Conservation (phyloP, 1,284 basidiomycete species). For the Tremellales sp. region DNA sequence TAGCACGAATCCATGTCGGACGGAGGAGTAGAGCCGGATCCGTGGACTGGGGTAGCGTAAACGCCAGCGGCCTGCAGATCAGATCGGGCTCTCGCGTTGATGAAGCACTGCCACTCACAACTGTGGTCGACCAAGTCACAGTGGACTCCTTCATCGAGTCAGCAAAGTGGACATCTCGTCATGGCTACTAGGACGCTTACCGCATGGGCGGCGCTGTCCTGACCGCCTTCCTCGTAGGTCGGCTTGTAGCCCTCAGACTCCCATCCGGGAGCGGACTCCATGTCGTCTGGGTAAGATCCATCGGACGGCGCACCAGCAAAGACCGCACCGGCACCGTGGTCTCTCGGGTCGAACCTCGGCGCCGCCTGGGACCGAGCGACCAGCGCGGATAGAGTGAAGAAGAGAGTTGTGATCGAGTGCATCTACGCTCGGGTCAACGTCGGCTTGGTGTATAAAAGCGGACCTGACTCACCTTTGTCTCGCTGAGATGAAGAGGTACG, state of each 20-base stretch:
- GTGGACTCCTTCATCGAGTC: no score
- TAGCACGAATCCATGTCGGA: slow-evolving; percentile 16
- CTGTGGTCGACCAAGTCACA: slow-evolving; percentile 3
- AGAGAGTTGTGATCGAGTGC: background rate
- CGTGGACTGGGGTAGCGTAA: slow-evolving; percentile 10
- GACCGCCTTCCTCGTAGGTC: no score
- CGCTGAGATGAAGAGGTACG: background rate
- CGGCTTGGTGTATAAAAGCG: no score
- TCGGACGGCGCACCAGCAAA: background rate
- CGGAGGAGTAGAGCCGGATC: slow-evolving; percentile 12
- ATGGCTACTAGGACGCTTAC: no score
- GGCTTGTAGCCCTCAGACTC: background rate
- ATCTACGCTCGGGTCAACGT: no score
- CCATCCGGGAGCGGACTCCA: background rate
- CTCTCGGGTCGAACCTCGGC: no score
- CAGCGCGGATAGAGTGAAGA: background rate
- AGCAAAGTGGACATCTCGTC: no score
- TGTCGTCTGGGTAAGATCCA: background rate
- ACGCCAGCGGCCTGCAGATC: background rate
- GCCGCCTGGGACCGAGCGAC: no score
- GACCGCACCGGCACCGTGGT: no score
- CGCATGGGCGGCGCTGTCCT: no score
- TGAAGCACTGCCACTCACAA: background rate
- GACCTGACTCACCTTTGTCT: no score
- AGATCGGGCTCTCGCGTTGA: background rate